A percentile compares a stretch with the other conserved stretches of the same genome.
Conservation (phyloP, 2,329 filamentous ascomycete species). For the Lasiodiplodia sp. region DNA sequence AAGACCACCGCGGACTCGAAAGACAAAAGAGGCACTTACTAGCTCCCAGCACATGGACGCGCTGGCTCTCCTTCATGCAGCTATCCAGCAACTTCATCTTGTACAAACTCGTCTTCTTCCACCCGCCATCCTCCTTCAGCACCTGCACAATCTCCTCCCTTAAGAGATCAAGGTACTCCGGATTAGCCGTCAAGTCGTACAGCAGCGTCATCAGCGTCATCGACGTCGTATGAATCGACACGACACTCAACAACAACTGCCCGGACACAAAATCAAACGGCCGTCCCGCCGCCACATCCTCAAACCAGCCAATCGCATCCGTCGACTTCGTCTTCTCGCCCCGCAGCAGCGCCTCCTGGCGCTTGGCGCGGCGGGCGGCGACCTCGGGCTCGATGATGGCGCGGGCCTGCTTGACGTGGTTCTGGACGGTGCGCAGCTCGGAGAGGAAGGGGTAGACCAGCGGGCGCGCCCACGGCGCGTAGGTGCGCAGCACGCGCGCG, state of each 20-base stretch:
- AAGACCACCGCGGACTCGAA: background rate
- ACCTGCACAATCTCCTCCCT: conserved; percentile 38
- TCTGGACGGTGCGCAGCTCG: conserved; percentile 35
- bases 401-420: conserved; percentile 42
- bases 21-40: background rate
- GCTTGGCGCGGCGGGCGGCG: conserved; percentile 33
- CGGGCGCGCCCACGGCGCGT: conserved; percentile 45
- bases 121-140: conserved; percentile 36
- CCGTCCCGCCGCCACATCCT: conserved; percentile 35
- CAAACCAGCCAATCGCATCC: conserved; percentile 36
- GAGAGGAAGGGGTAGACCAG: conserved; percentile 46
- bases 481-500: conserved; percentile 42
- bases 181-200: conserved; percentile 35
- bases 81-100: conserved; percentile 45
- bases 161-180: conserved; percentile 37
- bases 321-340: conserved; percentile 34
- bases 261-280: conserved; percentile 26
- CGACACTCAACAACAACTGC: conserved; percentile 33
- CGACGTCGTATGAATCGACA: conserved; percentile 36
- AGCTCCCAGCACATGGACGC: conserved; percentile 22
- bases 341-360: conserved; percentile 31
- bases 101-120: conserved; percentile 40
- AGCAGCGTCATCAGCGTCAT: conserved; percentile 37
- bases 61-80: conserved; percentile 44
- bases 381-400: conserved; percentile 47